Base-by-base conservation (phyloP, 2,329 filamentous ascomycete species). In the Colletotrichum sojae region DNA sequence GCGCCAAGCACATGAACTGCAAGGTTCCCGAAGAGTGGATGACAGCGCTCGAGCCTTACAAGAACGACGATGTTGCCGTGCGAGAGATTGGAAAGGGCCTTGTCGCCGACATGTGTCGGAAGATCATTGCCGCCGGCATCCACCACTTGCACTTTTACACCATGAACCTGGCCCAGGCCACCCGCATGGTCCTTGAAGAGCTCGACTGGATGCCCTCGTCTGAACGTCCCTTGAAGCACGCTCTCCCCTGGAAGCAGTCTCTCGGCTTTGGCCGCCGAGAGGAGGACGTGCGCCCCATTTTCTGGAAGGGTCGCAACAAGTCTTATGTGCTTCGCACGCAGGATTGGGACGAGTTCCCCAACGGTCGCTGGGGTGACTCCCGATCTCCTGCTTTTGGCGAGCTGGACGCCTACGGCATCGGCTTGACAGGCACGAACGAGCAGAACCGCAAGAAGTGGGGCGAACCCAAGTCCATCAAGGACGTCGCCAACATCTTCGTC, bases 281-380 rank as follows among this genome's bases (percentile, higher is more conserved):
- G 55, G 96, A 99, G 83, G 97, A 98, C 77, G 96, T 99, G 51
- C 93, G 96, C 61, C 96, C 96, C 40, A 97, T 99, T 74, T 99
- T 99, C 87, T 99, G 96, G 96, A 91, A 95, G 75, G 98, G 98
- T 83, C 90, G 96, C 67, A 96, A 97, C 82, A 94, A 96, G 78
- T 97, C 95, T 4, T 99, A 99, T 76, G 91, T 99, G 63, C 91
- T 94, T 64, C 94, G 96, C 63, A 99, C 96, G 0, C 95, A 98
- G 78, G 95, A 98, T 74, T 99, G 96, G 96, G 96, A 99, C 76
- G 96, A 99, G 80, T 99, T 98, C 76, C 96, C 96, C 64, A 99
- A 99, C 85, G 96, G 96, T 54, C 92, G 96, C 80, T 99, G 96
- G 96, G 97, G 96, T 82, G 96, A 99, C 81, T 95, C 95, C 60